Conservation (phyloP, 345 rosid genomes). For the Moricandia arvensis region DNA sequence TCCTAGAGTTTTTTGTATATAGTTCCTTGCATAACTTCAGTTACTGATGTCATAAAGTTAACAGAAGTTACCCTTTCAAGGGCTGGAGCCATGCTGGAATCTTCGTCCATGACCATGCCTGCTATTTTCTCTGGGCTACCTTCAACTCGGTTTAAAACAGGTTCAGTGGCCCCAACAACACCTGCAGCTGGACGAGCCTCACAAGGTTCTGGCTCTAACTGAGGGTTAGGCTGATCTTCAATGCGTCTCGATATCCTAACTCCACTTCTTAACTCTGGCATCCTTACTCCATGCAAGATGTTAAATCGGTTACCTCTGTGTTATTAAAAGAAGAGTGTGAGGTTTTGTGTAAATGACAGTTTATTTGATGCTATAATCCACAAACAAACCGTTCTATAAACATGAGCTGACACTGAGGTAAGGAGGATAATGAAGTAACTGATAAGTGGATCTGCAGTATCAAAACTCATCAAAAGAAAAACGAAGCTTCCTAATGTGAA, state of each 20-base stretch:
- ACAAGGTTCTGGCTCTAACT: conserved; percentile 85
- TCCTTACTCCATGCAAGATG: conserved; percentile 91
- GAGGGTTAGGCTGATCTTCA: conserved; percentile 79
- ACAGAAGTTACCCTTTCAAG: conserved; percentile 71
- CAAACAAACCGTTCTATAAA: neutral
- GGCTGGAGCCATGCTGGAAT: conserved; percentile 71
- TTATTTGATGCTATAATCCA: neutral
- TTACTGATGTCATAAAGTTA: neutral
- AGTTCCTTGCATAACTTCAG: neutral
- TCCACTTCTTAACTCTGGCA: conserved; percentile 99
- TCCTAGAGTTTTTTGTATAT: neutral
- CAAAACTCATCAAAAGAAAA: neutral
- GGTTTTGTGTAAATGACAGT: neutral
- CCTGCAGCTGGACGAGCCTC: conserved; percentile 60
- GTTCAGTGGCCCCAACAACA: conserved; percentile 62
- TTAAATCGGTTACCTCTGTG: conserved; percentile 44
- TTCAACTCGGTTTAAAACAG: conserved; percentile 67
- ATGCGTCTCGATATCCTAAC: conserved; percentile 91
- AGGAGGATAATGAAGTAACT: neutral
- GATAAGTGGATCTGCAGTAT: neutral
- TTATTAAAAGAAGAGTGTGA: conserved; percentile 11
- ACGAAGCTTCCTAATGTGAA: neutral
- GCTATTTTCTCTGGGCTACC: conserved; percentile 68
- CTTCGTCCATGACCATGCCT: conserved; percentile 83
- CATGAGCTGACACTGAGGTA: neutral